Conservation (phyloP, 768 basidiomycete genomes). For the Saitozyma podzolica region DNA sequence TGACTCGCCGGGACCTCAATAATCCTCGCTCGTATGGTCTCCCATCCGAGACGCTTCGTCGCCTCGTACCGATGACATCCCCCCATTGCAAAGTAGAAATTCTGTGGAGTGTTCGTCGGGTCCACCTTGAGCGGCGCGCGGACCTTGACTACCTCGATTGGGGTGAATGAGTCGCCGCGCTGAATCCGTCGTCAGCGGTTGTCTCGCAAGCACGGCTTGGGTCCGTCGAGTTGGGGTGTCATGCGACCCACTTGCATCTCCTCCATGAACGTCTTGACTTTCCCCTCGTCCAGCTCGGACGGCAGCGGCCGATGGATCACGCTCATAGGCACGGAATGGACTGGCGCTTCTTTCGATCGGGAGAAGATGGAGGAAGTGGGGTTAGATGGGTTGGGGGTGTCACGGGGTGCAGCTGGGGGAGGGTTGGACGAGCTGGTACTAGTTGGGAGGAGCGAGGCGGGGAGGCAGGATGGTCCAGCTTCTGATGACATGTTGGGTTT, state of each 20-base stretch:
- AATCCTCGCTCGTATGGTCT: constrained; percentile 49
- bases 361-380: constrained; percentile 33
- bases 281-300: constrained; percentile 48
- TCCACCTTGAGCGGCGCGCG: constrained; percentile 32
- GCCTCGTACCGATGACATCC: constrained; percentile 55
- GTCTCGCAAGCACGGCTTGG: background rate
- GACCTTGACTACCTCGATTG: constrained; percentile 51
- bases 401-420: too few relatives aligned
- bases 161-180: constrained; percentile 52
- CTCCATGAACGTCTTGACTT: constrained; percentile 51
- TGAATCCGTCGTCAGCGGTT: constrained; percentile 8
- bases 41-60: constrained; percentile 45
- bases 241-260: constrained; percentile 48
- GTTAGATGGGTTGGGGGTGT: too few relatives aligned
- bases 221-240: background rate
- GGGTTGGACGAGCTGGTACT: too few relatives aligned
- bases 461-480: too few relatives aligned
- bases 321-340: constrained; percentile 48
- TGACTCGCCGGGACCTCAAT: constrained; percentile 51
- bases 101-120: constrained; percentile 24
- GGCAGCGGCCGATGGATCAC: constrained; percentile 52
- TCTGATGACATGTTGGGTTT: too few relatives aligned
- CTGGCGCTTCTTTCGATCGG: constrained; percentile 18
- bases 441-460: too few relatives aligned
- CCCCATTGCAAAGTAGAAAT: constrained; percentile 52